Base-by-base conservation (phyloP, 352 stramenopile species). In the Phytopythium sindhum region DNA sequence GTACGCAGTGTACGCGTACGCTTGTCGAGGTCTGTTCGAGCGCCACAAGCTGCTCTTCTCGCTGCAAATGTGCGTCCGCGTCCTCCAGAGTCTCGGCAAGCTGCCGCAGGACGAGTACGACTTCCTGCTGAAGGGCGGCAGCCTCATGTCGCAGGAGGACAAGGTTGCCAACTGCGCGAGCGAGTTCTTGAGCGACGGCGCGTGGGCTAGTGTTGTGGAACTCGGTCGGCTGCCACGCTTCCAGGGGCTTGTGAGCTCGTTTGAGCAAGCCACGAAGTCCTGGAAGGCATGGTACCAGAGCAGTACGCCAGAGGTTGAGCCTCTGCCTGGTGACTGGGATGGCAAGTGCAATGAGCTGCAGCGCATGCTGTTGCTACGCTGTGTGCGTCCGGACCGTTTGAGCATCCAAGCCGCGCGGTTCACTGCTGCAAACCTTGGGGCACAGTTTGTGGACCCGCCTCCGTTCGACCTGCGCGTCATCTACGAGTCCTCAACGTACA, bases 1-100 rank as follows among this genome's bases (percentile, higher is more conserved):
- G 21, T 96, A 97, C 41, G 88, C 92, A 9, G 91, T 99, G 24
- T 99, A 99, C 56, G 85, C 88, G 37, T 98, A 98, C 68, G 93
- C 96, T 0, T 99, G 96, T 62, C 84, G 95, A 17, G 96, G 93
- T 15, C 81, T 99, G 1, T 98, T 99, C 67, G 96, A 99, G 67
- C 78, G 88, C 0, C 95, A 99, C 74, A 99, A 99, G 66, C 74
- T 99, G 6, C 74, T 99, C 0, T 98, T 99, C 58, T 98, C 91
- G 29, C 74, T 99, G 17, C 95, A 98, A 63, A 96, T 98, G 73
- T 98, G 90, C 57, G 85, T 97, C 17, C 89, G 93, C 23, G 95
- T 98, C 24, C 73, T 99, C 48, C 80, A 96, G 66, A 96, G 84
- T 48, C 67, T 97, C 11, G 85, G 93, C 58, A 98, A 98, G 60